Evolutionary conservation across 2,329 filamentous ascomycete species (phyloP), one percentile per base, ranked within the genome.

Genomic region (Aspergillus sp.): DNA sequence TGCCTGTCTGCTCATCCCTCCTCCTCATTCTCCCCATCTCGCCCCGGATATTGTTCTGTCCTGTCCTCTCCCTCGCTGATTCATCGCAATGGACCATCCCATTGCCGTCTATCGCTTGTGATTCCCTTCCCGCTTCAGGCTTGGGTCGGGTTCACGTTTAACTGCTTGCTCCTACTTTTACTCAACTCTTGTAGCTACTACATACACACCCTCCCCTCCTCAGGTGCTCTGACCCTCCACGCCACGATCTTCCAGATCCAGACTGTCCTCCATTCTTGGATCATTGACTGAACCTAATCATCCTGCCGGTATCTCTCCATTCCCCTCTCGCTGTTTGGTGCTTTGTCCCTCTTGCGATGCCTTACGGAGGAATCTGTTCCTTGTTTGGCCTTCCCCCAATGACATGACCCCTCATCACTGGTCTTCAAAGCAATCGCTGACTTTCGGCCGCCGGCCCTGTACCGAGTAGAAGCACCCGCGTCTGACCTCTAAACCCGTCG

Each of bases 61-160:
- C 25, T 25, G 25, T 55, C 53, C 25, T 53, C 10, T 55, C 53
- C 25, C 52, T 41, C 38, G 8, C 39, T 32, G 23, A 55, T 32
- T 36, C 39, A 47, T 21, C 53, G 55, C 61, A 58, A 65, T 66
- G 63, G 56, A 59, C 47, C 38, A 28, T 23, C 48, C 45, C 41
- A 48, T 56, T 58, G 48, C 55, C 17, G n/a, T n/a, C 45, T 36
- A 50, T 59, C 41, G 48, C 61, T 50, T 62, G 63, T 66, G 63
- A 66, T 62, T 58, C 59, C 58, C 58, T 58, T 57, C 48, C 60
- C 60, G 57, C 53, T 55, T 43, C 50, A 55, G 38, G 63, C 54
- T 54, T 60, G 60, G 61, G 57, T 62, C 54, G 57, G 60, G 63
- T 62, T 61, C 57, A 45, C 21, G 41, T 21, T 23, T 25, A 17